phyloP scores from a whole-genome alignment of 129 eudicot species.

The Kitagawia praeruptora region DNA sequence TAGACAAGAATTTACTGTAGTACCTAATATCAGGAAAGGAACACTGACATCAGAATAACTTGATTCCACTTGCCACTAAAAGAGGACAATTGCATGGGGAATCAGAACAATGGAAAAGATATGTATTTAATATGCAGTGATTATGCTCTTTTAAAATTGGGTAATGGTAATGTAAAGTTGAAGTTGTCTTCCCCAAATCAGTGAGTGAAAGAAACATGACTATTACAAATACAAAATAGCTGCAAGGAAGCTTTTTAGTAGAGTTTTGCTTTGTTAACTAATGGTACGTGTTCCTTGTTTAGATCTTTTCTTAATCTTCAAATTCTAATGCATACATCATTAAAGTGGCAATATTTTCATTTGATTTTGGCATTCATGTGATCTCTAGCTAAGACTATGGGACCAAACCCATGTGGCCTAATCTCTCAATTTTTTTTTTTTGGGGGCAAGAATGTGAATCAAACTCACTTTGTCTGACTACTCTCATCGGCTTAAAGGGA shows the following conservation, averaged over 20 bases:
- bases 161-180: neutral
- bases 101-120: neutral
- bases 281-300: neutral
- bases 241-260: neutral
- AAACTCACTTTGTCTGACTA: slow-evolving; percentile 9
- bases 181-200: neutral
- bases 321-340: neutral
- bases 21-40: neutral
- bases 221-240: neutral
- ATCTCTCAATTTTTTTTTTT: neutral
- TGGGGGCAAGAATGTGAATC: neutral
- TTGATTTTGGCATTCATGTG: neutral
- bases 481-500: slow-evolving; percentile 12
- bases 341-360: neutral
- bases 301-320: neutral
- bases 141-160: neutral
- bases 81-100: neutral
- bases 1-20: no score
- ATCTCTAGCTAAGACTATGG: neutral
- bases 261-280: neutral
- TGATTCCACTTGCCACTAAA: neutral
- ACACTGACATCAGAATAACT: neutral
- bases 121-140: neutral
- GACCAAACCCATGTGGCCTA: slow-evolving; percentile 21
- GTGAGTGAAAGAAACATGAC: slow-evolving; percentile 13